Evolutionary conservation across 495 filamentous ascomycete genomes (phyloP).

Genomic region (Penicillium pulvis): DNA sequence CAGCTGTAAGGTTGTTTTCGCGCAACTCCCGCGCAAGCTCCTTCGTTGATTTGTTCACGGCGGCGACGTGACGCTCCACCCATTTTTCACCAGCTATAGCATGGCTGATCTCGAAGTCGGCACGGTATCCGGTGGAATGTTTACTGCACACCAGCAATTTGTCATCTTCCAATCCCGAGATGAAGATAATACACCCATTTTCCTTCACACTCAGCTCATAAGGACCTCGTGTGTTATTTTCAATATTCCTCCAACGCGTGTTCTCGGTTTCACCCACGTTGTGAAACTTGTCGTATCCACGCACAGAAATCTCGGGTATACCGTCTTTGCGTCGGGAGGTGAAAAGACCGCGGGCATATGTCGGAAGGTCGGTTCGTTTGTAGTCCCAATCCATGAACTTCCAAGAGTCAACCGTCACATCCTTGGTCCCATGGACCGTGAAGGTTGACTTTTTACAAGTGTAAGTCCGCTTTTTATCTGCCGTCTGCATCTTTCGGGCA

Average conservation of each 20-base stretch:
- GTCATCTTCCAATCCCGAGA: constrained; percentile 84
- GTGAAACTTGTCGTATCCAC: constrained; percentile 99
- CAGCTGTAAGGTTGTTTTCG: constrained; percentile 82
- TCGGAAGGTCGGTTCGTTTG: constrained; percentile 80
- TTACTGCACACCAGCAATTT: constrained; percentile 95
- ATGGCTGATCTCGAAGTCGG: constrained; percentile 73
- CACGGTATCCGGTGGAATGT: constrained; percentile 83
- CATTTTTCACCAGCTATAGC: constrained; percentile 82
- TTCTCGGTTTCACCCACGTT: constrained; percentile 77
- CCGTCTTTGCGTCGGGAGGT: constrained; percentile 66
- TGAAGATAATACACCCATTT: constrained; percentile 98
- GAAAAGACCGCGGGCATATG: constrained; percentile 90
- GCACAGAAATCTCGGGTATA: constrained; percentile 72
- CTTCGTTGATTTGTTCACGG: constrained; percentile 71
- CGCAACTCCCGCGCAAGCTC: constrained; percentile 77
- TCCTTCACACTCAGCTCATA: constrained; percentile 97
- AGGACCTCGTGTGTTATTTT: constrained; percentile 75
- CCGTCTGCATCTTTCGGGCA: constrained; percentile 51
- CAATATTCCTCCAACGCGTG: constrained; percentile 82
- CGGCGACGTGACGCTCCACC: constrained; percentile 75
- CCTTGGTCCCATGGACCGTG: constrained; percentile 57
- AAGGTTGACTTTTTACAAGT: constrained; percentile 76
- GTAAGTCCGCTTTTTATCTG: constrained; percentile 50
- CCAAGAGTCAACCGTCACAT: constrained; percentile 83
- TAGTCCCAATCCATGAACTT: constrained; percentile 93